Percentiles rank a stretch among this genome's conserved stretches.
phyloP scores from a whole-genome alignment of 139 green algal species.

The Auxenochlorella protothecoides region DNA sequence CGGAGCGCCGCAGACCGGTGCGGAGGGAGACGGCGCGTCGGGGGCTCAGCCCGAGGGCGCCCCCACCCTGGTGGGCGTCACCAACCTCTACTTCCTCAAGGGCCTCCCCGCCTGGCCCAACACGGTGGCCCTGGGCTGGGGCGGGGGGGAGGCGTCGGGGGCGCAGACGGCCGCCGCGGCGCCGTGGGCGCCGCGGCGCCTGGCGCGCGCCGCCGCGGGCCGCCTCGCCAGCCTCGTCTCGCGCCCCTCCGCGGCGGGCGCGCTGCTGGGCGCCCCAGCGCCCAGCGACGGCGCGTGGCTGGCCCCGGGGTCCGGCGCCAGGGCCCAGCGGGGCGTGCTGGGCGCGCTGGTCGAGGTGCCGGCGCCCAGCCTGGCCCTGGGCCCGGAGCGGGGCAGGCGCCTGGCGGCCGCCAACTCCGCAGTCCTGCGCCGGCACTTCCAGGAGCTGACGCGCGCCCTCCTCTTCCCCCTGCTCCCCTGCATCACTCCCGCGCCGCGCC shows the following conservation, averaged over 20 bases:
- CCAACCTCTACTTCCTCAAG: constrained; percentile 87
- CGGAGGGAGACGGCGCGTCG: no score
- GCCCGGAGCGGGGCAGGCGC: constrained; percentile 2
- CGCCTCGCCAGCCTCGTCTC: no score
- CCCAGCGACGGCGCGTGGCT: no score
- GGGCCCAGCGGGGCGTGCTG: no score
- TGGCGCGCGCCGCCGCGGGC: no score
- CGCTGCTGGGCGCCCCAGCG: constrained; percentile 15
- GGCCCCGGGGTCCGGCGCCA: no score
- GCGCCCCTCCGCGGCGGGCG: background rate
- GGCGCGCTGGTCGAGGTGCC: no score
- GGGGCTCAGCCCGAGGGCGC: constrained; percentile 11
- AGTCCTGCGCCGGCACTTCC: constrained; percentile 64
- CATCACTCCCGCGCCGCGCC: constrained; percentile 35
- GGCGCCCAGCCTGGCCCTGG: no score
- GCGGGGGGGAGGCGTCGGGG: constrained; percentile 8
- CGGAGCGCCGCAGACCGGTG: constrained; percentile 18
- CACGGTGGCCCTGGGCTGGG: constrained; percentile 52
- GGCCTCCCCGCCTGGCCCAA: constrained; percentile 50
- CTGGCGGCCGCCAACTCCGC: constrained; percentile 53
- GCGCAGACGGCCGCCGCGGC: no score
- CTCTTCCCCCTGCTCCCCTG: constrained; percentile 64
- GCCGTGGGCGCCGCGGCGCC: no score
- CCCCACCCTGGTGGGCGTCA: constrained; percentile 71
- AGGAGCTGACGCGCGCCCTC: constrained; percentile 63